Evolutionary conservation across 2,329 filamentous ascomycete genomes (phyloP), one percentile per base, ranked within the genome.

Genomic region (Alternaria brassicae): DNA sequence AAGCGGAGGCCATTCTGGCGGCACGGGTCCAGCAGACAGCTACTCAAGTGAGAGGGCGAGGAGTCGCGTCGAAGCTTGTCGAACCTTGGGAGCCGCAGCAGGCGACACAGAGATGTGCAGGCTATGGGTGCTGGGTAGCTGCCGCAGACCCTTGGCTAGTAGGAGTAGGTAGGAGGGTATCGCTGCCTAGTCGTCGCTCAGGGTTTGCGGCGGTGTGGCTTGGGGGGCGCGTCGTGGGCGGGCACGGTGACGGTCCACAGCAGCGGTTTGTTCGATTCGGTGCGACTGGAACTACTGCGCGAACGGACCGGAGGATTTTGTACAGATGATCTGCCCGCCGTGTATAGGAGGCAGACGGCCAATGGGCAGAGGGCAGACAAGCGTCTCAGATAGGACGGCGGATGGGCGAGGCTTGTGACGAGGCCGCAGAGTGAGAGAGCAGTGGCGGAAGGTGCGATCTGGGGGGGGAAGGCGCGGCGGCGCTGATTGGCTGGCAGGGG

Each of bases 1-100:
- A 91, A 68, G 88, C 84, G 67, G 93, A 94, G 62, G 93, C 91
- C 93, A 97, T 97, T 6, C 4, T 30, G 28, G n/a, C n/a, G n/a
- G n/a, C n/a, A n/a, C n/a, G n/a, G n/a, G n/a, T n/a, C n/a, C n/a
- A n/a, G n/a, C n/a, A n/a, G n/a, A 27, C 8, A 27, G 25, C 25
- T 8, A 27, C 25, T 27, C 25, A 8, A 27, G 32, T 15, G 32
- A 13, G 12, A 13, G 5, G 6, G 32, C 15, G 17, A 28, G 27
- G n/a, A 2, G 27, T 47, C 28, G 19, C 17, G 44, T 32, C 17
- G 30, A 72, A 71, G 65, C 72, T 76, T 72, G 41, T 60, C 23
- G 55, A 36, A 6, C 6, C 30, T 36, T 36, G 32, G 0, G 67
- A 76, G 72, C 72, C 73, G 73, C 75, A 75, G 71, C 70, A 77